These are phyloP conservation scores for Acanthamoeba culbertsoni DNA, from an alignment of 208 protist genomes.

Conservation along the genomic window DNA sequence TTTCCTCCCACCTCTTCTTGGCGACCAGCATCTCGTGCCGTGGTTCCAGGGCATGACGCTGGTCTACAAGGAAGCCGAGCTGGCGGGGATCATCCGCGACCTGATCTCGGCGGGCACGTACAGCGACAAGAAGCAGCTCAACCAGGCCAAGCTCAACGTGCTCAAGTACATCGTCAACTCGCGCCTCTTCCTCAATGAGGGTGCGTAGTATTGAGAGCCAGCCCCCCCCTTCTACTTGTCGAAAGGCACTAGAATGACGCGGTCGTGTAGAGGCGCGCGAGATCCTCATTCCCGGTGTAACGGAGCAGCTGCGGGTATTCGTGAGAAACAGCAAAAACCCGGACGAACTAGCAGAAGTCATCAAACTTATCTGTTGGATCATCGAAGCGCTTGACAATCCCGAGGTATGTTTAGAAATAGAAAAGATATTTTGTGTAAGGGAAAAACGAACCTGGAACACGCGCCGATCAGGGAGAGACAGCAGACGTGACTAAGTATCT, in stretches of 20 bases:
- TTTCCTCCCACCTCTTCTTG: neutral
- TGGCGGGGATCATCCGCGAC: neutral
- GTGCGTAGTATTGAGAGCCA: neutral
- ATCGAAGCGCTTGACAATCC: neutral
- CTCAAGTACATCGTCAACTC: slow-evolving; percentile 10
- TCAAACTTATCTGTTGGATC: neutral
- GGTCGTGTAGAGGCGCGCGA: neutral
- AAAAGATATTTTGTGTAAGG: too few species aligned
- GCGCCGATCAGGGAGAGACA: neutral
- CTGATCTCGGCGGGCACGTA: slow-evolving; percentile 42
- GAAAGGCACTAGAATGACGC: neutral
- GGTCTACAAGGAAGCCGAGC: slow-evolving; percentile 58
- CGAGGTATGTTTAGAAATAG: neutral
- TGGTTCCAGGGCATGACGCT: slow-evolving; percentile 62
- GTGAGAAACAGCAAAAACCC: neutral
- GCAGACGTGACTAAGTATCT: neutral
- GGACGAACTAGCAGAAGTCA: neutral
- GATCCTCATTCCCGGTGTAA: neutral
- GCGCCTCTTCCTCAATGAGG: neutral
- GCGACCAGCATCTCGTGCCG: neutral
- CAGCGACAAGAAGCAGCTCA: slow-evolving; percentile 51
- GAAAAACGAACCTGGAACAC: too few species aligned
- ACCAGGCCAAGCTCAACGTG: neutral
- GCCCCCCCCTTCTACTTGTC: neutral
- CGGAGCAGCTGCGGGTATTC: neutral